Evolutionary conservation across 352 stramenopile species (phyloP).

Genomic region (Phytophthora foliorum): DNA sequence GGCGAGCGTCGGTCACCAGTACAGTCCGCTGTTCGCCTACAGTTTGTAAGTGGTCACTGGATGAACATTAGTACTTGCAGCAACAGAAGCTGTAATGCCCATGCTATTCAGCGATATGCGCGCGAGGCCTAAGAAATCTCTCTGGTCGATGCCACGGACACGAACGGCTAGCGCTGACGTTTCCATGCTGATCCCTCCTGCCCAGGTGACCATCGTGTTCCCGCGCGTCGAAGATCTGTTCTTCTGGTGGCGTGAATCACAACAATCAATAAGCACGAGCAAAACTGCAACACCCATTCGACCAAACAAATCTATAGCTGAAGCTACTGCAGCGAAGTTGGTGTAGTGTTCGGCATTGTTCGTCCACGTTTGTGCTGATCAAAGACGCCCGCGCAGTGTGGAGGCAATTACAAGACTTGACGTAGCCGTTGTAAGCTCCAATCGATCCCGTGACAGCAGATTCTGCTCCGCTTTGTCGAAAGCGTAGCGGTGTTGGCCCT

Average conservation of each 20-base stretch:
- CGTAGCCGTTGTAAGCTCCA: conserved; percentile 25
- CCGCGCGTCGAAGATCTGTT: background rate
- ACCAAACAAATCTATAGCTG: no score
- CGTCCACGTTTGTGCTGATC: background rate
- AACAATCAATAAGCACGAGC: background rate
- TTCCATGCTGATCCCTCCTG: background rate
- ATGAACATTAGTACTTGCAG: background rate
- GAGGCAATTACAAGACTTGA: background rate
- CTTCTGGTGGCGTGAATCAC: background rate
- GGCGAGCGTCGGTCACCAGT: conserved; percentile 48
- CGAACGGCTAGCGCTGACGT: background rate
- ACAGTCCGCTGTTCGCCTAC: conserved; percentile 38
- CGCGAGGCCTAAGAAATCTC: background rate
- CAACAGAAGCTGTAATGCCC: no score
- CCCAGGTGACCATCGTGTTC: background rate
- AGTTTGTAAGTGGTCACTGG: conserved; percentile 14
- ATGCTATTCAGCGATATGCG: no score
- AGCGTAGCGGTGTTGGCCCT: conserved; percentile 71
- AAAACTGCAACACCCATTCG: background rate
- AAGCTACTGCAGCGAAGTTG: background rate
- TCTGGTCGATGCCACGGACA: background rate
- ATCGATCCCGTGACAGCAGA: conserved; percentile 49
- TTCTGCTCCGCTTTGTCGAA: conserved; percentile 70
- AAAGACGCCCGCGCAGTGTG: conserved; percentile 6
- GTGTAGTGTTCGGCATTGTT: background rate